Percentiles rank a stretch among this genome's conserved stretches.
phyloP scores from a whole-genome alignment of 768 basidiomycete species.

The Thelephora aurantiotincta region DNA sequence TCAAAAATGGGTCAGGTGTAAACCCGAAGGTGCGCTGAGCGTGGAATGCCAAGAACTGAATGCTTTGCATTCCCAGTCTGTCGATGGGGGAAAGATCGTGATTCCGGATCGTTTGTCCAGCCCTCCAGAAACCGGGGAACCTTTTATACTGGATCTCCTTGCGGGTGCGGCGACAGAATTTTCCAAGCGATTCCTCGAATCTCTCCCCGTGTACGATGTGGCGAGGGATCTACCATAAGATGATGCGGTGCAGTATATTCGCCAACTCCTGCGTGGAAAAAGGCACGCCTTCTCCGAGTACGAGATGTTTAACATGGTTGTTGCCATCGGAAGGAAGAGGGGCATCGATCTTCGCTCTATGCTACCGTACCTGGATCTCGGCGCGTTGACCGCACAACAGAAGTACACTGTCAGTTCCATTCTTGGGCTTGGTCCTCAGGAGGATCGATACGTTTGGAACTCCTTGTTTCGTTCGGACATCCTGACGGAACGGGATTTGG shows the following conservation, averaged over 20 bases:
- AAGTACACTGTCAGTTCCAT: constrained; percentile 36
- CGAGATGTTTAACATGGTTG: constrained; percentile 39
- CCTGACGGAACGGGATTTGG: constrained; percentile 33
- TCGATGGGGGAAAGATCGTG: constrained; percentile 48
- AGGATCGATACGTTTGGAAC: constrained; percentile 45
- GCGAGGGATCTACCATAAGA: constrained; percentile 13
- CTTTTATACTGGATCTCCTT: constrained; percentile 40
- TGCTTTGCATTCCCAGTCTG: constrained; percentile 54
- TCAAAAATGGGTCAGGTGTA: constrained; percentile 41
- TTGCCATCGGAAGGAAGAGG: constrained; percentile 29
- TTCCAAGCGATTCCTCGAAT: constrained; percentile 25
- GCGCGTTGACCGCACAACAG: constrained; percentile 36
- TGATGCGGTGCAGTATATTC: constrained; percentile 28
- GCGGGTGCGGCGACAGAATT: constrained; percentile 32
- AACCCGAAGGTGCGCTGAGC: constrained; percentile 42
- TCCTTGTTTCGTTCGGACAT: constrained; percentile 44
- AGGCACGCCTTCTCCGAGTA: constrained; percentile 47
- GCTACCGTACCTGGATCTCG: constrained; percentile 38
- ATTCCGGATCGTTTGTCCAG: constrained; percentile 41
- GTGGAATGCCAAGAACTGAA: constrained; percentile 60
- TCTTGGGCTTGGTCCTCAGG: constrained; percentile 22
- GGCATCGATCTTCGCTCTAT: constrained; percentile 30
- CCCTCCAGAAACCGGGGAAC: constrained; percentile 29
- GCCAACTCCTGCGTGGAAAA: constrained; percentile 31
- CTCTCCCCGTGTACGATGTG: constrained; percentile 7